Evolutionary conservation across 257 asterid genomes (phyloP).

Genomic region (Solanum ossicruentum): DNA sequence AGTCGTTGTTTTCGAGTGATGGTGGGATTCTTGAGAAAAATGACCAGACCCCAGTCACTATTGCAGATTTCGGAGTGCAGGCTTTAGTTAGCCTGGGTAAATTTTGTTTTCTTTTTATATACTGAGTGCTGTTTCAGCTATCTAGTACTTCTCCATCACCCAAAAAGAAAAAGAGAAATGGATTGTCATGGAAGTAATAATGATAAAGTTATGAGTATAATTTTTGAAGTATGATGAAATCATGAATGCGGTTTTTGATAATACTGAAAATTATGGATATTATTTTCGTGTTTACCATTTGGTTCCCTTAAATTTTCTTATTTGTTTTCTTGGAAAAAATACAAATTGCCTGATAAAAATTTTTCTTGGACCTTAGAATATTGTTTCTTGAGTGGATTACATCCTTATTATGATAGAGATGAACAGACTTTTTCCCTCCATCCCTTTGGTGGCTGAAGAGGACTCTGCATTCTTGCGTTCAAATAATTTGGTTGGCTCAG

Average conservation of each 20-base stretch:
- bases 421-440: conserved; percentile 61
- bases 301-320: neutral
- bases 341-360: neutral
- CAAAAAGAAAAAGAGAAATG: neutral
- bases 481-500: conserved; percentile 65
- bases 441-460: conserved; percentile 95
- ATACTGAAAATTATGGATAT: neutral
- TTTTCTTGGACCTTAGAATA: neutral
- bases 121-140: neutral
- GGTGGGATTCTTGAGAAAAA: conserved; percentile 50
- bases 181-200: neutral
- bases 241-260: neutral
- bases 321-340: neutral
- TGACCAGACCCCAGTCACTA: conserved; percentile 84
- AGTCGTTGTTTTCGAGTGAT: conserved; percentile 47
- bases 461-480: conserved; percentile 71
- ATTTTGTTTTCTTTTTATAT: neutral
- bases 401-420: conserved; percentile 37
- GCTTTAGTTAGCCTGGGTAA: conserved; percentile 91
- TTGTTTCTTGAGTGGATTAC: neutral
- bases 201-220: neutral
- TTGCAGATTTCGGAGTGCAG: conserved; percentile 97
- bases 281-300: neutral
- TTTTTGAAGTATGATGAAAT: neutral
- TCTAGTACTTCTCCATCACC: neutral